A percentile compares a stretch with the other conserved stretches of the same genome.
phyloP scores from a whole-genome alignment of 2,329 filamentous ascomycete species.

The Ascochyta clinopodiicola region DNA sequence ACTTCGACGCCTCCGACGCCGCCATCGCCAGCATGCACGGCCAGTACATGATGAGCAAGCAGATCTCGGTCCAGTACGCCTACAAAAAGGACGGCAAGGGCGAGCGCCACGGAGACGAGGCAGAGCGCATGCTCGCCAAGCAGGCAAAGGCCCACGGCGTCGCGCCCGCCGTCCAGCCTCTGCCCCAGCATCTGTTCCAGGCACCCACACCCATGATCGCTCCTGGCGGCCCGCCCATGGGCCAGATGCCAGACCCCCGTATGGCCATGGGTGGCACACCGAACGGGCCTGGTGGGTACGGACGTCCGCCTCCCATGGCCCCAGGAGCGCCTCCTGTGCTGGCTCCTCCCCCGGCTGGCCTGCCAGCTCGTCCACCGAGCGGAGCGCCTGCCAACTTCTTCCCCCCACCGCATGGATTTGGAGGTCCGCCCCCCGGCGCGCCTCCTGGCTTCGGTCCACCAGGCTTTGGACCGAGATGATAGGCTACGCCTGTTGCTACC shows the following conservation, averaged over 20 bases:
- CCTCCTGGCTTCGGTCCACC: constrained; percentile 24
- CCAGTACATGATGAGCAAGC: constrained; percentile 96
- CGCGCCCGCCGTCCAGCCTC: constrained; percentile 76
- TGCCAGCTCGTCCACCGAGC: constrained; percentile 68
- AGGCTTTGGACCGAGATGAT: constrained; percentile 20
- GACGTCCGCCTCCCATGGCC: constrained; percentile 26
- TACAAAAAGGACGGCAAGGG: constrained; percentile 99
- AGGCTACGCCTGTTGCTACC: not conserved
- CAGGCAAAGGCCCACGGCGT: constrained; percentile 96
- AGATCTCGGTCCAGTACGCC: constrained; percentile 95
- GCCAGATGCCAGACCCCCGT: constrained; percentile 48
- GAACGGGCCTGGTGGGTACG: constrained; percentile 50
- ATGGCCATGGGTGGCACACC: constrained; percentile 46
- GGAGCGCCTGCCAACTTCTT: constrained; percentile 58
- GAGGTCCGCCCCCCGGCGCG: constrained; percentile 23
- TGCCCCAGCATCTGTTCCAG: constrained; percentile 75
- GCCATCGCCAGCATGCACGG: constrained; percentile 93
- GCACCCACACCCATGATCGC: constrained; percentile 28
- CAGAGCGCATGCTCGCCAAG: constrained; percentile 87
- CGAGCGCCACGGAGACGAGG: constrained; percentile 92
- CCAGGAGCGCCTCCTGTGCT: constrained; percentile 49
- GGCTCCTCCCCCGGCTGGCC: constrained; percentile 34
- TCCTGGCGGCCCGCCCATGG: constrained; percentile 46
- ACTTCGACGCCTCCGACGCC: constrained; percentile 92
- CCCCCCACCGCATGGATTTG: constrained; percentile 38